Conservation (phyloP, 2,329 filamentous ascomycete species). For the Fusarium keratoplasticum region DNA sequence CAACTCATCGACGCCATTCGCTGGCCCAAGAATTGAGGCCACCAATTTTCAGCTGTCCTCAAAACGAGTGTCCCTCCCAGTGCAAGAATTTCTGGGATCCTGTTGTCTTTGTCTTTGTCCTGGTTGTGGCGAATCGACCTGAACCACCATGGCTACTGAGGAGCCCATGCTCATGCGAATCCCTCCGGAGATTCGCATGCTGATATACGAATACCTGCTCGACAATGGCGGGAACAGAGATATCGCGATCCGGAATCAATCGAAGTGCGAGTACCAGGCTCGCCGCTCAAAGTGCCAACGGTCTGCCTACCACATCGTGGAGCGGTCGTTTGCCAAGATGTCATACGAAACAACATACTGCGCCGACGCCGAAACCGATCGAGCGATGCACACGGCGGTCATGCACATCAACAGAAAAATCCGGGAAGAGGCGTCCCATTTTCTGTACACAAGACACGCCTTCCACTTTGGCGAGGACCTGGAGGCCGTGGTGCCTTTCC, state of each 20-base stretch:
- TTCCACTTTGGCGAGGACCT: constrained; percentile 71
- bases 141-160: constrained; percentile 17
- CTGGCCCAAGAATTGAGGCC: constrained; percentile 14
- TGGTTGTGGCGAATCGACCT: not conserved
- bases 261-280: constrained; percentile 39
- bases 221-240: constrained; percentile 52
- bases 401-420: constrained; percentile 60
- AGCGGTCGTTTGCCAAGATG: constrained; percentile 53
- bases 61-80: not conserved
- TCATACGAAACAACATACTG: constrained; percentile 66
- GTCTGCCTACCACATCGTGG: constrained; percentile 56
- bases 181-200: constrained; percentile 56
- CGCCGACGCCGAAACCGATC: constrained; percentile 31
- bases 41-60: constrained; percentile 10
- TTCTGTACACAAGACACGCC: constrained; percentile 66
- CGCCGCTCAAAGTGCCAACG: constrained; percentile 40
- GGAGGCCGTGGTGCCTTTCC: constrained; percentile 70
- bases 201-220: constrained; percentile 59
- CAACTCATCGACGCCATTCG: constrained; percentile 17
- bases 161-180: constrained; percentile 48
- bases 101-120: not conserved
- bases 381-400: constrained; percentile 56
- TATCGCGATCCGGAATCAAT: constrained; percentile 56
- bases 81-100: not conserved
- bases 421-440: constrained; percentile 65